phyloP scores from a whole-genome alignment of 768 basidiomycete species.

The Kwoniella heveanensis region DNA sequence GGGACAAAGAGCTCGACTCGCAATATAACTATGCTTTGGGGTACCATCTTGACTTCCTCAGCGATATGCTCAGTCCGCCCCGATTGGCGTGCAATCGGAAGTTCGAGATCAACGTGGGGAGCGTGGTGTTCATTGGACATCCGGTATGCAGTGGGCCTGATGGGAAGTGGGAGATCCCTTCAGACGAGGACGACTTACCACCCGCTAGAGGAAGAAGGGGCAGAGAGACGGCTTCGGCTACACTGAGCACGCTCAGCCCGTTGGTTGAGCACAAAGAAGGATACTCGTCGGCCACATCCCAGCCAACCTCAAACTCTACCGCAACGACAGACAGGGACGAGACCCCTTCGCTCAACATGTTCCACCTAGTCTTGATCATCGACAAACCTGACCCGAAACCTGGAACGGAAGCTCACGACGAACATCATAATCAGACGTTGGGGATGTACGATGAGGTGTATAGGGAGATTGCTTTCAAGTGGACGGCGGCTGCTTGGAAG shows the following conservation, averaged over 20 bases:
- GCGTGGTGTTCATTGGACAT: slow-evolving; percentile 90
- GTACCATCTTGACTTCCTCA: slow-evolving; percentile 78
- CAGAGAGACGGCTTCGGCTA: slow-evolving; percentile 17
- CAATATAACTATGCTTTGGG: slow-evolving; percentile 65
- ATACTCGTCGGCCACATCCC: slow-evolving; percentile 4
- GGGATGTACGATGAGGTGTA: slow-evolving; percentile 70
- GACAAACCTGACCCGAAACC: slow-evolving; percentile 77
- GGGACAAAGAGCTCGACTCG: slow-evolving; percentile 29
- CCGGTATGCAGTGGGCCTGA: slow-evolving; percentile 79
- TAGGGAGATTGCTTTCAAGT: slow-evolving; percentile 81
- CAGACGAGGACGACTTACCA: slow-evolving; percentile 45
- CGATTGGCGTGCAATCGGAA: slow-evolving; percentile 84
- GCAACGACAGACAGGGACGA: slow-evolving; percentile 29
- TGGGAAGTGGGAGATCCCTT: slow-evolving; percentile 67
- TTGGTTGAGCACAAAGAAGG: slow-evolving; percentile 16
- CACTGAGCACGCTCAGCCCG: slow-evolving; percentile 1
- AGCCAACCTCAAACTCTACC: background rate
- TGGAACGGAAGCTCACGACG: slow-evolving; percentile 23
- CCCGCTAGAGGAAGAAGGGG: slow-evolving; percentile 23
- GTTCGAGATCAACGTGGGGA: slow-evolving; percentile 88
- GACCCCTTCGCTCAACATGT: slow-evolving; percentile 55
- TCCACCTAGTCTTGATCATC: slow-evolving; percentile 83
- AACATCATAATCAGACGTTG: slow-evolving; percentile 20
- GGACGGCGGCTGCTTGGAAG: slow-evolving; percentile 88
- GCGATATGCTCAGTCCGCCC: slow-evolving; percentile 75